Conservation (phyloP, 192 early-diverging fungal species). For the Linnemannia elongata region DNA sequence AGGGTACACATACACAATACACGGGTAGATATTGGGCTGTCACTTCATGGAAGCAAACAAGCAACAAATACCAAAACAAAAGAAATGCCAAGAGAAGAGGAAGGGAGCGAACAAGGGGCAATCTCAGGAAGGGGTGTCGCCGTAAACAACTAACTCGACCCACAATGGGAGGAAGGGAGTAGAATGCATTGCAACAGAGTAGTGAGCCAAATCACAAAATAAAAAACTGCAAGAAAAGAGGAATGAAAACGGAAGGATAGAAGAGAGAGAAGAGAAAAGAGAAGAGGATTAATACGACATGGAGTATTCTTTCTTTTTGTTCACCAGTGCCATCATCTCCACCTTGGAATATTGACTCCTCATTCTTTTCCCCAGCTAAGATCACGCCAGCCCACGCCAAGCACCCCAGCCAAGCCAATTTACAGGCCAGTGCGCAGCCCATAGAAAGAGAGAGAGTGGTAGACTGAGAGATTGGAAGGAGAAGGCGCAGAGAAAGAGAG, state of each 20-base stretch:
- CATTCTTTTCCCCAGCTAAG: background rate
- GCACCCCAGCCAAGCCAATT: background rate
- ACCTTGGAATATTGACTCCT: background rate
- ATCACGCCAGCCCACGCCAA: background rate
- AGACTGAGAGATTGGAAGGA: background rate
- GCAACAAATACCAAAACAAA: background rate
- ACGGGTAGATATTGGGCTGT: background rate
- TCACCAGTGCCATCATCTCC: background rate
- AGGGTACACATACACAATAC: background rate
- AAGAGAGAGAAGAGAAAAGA: background rate
- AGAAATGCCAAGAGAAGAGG: background rate
- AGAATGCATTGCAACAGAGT: background rate
- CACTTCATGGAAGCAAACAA: background rate
- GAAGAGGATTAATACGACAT: slow-evolving; percentile 1
- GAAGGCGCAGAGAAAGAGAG: slow-evolving; percentile 4
- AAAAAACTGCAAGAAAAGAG: background rate
- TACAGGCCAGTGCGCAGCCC: slow-evolving; percentile 16
- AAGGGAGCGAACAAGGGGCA: background rate
- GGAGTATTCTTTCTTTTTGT: background rate
- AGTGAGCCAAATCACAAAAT: background rate
- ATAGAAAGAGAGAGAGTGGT: background rate
- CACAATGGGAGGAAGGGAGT: background rate
- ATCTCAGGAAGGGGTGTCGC: background rate
- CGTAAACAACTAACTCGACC: background rate
- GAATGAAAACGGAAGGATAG: background rate